Conservation (phyloP, 1,284 basidiomycete genomes). For the Leccinum insolens region DNA sequence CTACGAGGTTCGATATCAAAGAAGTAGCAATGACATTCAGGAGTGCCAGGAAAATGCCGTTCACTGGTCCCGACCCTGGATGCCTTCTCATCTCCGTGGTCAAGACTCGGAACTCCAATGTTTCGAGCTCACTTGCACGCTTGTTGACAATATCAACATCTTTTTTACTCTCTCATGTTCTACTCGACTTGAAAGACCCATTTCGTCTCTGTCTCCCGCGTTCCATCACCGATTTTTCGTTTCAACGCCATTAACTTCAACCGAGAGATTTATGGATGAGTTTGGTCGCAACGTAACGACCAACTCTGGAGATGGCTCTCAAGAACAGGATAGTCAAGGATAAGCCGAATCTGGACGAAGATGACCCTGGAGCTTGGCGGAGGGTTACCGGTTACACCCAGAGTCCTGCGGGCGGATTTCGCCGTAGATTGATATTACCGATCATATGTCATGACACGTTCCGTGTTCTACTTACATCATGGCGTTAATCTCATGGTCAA, state of each 20-base stretch:
- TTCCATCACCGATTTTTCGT: constrained; percentile 3
- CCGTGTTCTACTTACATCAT: background rate
- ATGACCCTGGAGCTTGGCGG: background rate
- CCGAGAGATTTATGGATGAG: background rate
- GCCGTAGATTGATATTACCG: background rate
- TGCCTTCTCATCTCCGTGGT: constrained; percentile 6
- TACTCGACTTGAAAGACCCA: constrained; percentile 1
- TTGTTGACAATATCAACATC: constrained; percentile 1
- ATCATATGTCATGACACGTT: background rate
- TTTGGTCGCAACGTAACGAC: constrained; percentile 2
- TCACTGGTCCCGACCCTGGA: background rate
- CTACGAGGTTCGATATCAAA: background rate
- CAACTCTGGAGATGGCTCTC: background rate
- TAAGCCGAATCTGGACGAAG: constrained; percentile 1
- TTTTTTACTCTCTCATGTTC: background rate
- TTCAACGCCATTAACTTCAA: constrained; percentile 7
- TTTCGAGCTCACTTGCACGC: background rate
- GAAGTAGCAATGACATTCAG: background rate
- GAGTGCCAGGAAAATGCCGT: background rate
- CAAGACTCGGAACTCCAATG: background rate
- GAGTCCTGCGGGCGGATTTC: background rate
- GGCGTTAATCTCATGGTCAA: background rate
- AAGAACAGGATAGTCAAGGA: constrained; percentile 1
- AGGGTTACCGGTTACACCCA: background rate
- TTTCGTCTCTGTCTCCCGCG: background rate